A percentile compares a stretch with the other conserved stretches of the same genome.
Evolutionary conservation across 1,284 basidiomycete species (phyloP).

Genomic region (Microstroma glucosiphilum): DNA sequence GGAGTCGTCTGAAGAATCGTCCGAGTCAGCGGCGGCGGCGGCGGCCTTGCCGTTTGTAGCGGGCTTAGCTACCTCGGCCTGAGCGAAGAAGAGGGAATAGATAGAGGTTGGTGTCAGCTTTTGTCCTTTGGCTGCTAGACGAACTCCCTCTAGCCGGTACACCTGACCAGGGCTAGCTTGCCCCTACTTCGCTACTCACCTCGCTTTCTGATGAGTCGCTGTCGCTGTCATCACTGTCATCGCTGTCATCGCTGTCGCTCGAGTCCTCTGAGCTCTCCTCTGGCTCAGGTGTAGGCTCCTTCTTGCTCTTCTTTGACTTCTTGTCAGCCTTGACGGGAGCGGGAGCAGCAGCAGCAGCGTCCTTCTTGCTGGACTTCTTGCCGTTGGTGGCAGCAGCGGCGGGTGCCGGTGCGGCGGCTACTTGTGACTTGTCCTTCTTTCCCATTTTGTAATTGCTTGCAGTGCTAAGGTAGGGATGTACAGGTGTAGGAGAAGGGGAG

Average conservation of each 20-base stretch:
- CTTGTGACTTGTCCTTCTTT: conserved; percentile 8
- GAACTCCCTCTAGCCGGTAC: too few relatives aligned
- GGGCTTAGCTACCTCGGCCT: conserved; percentile 13
- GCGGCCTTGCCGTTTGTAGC: conserved; percentile 7
- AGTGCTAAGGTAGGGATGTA: not conserved
- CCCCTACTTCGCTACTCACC: not conserved
- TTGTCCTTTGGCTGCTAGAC: too few relatives aligned
- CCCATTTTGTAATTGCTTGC: conserved; percentile 2
- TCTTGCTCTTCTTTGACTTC: conserved; percentile 30
- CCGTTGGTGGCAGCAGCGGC: conserved; percentile 13
- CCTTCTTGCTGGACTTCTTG: conserved; percentile 23
- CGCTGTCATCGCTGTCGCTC: conserved; percentile 7
- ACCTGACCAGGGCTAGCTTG: too few relatives aligned
- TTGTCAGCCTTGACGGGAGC: conserved; percentile 22
- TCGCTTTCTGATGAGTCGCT: conserved; percentile 7
- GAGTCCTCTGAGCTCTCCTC: conserved; percentile 3
- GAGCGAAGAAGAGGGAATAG: conserved; percentile 5
- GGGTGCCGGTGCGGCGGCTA: conserved; percentile 4
- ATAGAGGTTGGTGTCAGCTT: not conserved
- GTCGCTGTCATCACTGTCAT: conserved; percentile 18
- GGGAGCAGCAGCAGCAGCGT: conserved; percentile 21
- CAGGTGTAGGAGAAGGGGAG: not conserved
- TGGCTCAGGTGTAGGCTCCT: conserved; percentile 30
- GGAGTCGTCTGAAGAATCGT: conserved; percentile 22
- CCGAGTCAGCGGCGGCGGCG: conserved; percentile 18